Evolutionary conservation across 179 eudicot genomes (phyloP).

Genomic region (Corrigiola litoralis): DNA sequence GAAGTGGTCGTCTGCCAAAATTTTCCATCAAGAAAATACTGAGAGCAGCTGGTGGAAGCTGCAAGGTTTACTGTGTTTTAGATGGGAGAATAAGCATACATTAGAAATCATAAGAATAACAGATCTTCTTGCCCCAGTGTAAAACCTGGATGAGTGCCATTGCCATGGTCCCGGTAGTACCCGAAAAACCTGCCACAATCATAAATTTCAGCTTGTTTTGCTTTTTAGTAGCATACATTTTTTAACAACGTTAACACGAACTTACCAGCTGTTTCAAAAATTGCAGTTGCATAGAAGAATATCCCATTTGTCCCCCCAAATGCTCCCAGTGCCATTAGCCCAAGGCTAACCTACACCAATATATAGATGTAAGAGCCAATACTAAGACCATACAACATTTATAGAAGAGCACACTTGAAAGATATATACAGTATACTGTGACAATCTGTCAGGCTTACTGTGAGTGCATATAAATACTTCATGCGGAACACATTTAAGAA

Average conservation of each 20-base stretch:
- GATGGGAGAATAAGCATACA: neutral
- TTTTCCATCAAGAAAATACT: slow-evolving; percentile 31
- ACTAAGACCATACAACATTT: neutral
- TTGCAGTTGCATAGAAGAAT: slow-evolving; percentile 34
- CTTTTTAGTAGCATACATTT: neutral
- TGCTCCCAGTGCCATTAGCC: slow-evolving; percentile 31
- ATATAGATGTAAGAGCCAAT: neutral
- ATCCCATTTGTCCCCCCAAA: slow-evolving; percentile 30
- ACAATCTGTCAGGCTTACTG: slow-evolving; percentile 6
- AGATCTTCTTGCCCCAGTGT: neutral
- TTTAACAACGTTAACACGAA: no score
- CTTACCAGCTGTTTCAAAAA: slow-evolving; percentile 33
- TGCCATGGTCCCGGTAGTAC: slow-evolving; percentile 20
- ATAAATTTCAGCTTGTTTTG: neutral
- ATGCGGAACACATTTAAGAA: slow-evolving; percentile 17
- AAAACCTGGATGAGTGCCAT: slow-evolving; percentile 35
- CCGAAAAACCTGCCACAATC: slow-evolving; percentile 13
- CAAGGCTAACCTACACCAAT: slow-evolving; percentile 5
- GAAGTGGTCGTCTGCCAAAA: slow-evolving; percentile 36
- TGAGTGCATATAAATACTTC: slow-evolving; percentile 27
- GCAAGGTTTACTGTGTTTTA: slow-evolving; percentile 7
- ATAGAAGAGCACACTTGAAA: no score
- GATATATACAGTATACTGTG: no score
- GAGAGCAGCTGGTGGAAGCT: slow-evolving; percentile 25
- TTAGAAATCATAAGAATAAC: neutral